These are phyloP conservation scores for Candida maltosa DNA, from an alignment of 805 yeast genomes.

Conservation along the genomic window DNA sequence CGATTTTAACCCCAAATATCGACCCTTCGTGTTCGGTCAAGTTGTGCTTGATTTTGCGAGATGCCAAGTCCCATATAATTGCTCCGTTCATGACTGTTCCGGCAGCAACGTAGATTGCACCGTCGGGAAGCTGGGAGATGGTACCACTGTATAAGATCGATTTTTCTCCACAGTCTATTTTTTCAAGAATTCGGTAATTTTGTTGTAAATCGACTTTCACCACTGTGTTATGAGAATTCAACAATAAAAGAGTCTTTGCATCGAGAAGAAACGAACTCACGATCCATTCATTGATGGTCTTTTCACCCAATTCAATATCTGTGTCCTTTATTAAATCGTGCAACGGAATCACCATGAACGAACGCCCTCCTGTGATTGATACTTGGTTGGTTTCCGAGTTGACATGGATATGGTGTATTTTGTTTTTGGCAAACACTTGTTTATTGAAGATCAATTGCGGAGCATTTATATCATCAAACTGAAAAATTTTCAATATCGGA, in stretches of 20 bases:
- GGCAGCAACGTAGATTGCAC: constrained; percentile 61
- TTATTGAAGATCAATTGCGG: constrained; percentile 34
- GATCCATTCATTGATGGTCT: constrained; percentile 77
- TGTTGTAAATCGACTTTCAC: constrained; percentile 23
- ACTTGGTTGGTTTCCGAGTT: constrained; percentile 25
- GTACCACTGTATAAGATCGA: constrained; percentile 88
- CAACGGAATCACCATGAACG: constrained; percentile 46
- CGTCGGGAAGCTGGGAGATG: constrained; percentile 44
- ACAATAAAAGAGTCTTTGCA: constrained; percentile 38
- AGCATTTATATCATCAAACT: constrained; percentile 25
- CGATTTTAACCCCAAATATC: constrained; percentile 74
- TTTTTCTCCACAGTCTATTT: constrained; percentile 57
- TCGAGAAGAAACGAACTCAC: constrained; percentile 52
- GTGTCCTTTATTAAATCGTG: constrained; percentile 21
- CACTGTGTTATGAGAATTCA: constrained; percentile 80
- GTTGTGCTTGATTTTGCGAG: constrained; percentile 43
- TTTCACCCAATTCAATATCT: constrained; percentile 31
- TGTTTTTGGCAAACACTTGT: constrained; percentile 63
- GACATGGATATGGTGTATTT: constrained; percentile 73
- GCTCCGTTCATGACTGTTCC: constrained; percentile 94
- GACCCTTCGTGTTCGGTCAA: constrained; percentile 86
- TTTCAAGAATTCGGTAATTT: constrained; percentile 20
- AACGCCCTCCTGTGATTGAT: constrained; percentile 67
- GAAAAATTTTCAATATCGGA: constrained; percentile 47
- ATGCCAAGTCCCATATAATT: constrained; percentile 65